Evolutionary conservation across 495 filamentous ascomycete genomes (phyloP).

Genomic region (Thozetella sp.): DNA sequence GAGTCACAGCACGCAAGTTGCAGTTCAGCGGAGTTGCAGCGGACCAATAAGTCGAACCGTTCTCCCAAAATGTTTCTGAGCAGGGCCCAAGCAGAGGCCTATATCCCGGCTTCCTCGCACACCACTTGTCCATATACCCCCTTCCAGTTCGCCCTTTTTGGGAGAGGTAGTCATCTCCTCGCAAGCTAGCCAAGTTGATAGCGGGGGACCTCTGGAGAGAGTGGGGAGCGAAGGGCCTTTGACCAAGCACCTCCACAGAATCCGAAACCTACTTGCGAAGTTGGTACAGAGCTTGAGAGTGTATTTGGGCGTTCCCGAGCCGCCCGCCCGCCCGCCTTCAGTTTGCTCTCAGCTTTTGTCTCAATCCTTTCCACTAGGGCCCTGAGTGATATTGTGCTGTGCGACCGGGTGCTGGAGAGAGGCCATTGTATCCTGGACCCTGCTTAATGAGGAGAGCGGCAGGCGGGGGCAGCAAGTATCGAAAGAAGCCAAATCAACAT

Average conservation of each 20-base stretch:
- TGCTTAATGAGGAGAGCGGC: slow-evolving; percentile 12
- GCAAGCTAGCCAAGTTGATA: neutral
- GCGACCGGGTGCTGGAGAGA: neutral
- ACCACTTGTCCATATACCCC: neutral
- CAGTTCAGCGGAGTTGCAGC: neutral
- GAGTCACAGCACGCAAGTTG: neutral
- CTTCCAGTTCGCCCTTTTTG: no score
- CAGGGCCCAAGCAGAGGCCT: neutral
- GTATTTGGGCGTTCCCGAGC: no score
- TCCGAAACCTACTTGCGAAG: neutral
- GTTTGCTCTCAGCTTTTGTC: neutral
- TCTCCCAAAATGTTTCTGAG: neutral
- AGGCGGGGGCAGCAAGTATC: no score
- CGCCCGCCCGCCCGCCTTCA: neutral
- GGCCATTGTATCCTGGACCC: no score
- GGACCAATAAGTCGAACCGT: no score
- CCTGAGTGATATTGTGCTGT: neutral
- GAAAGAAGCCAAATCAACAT: no score
- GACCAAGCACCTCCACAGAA: neutral
- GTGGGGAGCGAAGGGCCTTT: neutral
- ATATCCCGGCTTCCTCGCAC: neutral
- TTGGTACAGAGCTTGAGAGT: no score
- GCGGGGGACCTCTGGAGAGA: neutral
- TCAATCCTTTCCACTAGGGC: neutral
- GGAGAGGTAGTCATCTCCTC: neutral